Conservation (phyloP, 176 grass and related monocot genomes). For the Chloris gayana region DNA sequence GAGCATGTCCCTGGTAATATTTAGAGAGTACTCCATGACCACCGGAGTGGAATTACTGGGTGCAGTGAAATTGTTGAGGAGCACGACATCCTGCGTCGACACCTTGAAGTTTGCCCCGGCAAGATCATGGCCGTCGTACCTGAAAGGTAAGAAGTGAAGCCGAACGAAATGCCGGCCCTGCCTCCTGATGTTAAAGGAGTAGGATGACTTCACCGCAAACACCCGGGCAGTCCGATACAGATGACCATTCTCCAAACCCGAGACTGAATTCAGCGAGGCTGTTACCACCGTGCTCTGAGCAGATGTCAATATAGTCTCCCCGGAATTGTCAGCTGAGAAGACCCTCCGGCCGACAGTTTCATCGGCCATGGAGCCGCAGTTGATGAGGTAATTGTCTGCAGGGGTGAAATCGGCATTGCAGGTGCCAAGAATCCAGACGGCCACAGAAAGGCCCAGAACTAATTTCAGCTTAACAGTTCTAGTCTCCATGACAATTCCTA, state of each 20-base stretch:
- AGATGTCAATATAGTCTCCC: slow-evolving; percentile 35
- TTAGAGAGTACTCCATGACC: slow-evolving; percentile 76
- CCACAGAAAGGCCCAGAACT: slow-evolving; percentile 22
- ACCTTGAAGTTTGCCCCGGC: slow-evolving; percentile 55
- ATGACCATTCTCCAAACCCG: slow-evolving; percentile 17
- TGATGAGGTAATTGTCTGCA: slow-evolving; percentile 79
- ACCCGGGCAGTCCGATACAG: slow-evolving; percentile 70
- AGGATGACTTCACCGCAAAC: slow-evolving; percentile 50
- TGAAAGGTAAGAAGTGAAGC: slow-evolving; percentile 68
- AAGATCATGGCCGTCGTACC: slow-evolving; percentile 68
- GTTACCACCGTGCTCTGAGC: slow-evolving; percentile 25
- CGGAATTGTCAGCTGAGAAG: slow-evolving; percentile 56
- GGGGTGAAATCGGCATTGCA: slow-evolving; percentile 70
- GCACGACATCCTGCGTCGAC: slow-evolving; percentile 73
- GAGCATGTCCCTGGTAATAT: slow-evolving; percentile 65
- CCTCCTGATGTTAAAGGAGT: slow-evolving; percentile 67
- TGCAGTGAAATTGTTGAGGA: slow-evolving; percentile 66
- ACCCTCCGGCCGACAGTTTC: slow-evolving; percentile 38
- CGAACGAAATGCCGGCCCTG: slow-evolving; percentile 80
- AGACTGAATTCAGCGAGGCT: slow-evolving; percentile 38
- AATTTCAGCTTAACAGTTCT: not conserved
- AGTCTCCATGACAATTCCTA: slow-evolving; percentile 27
- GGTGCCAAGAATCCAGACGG: slow-evolving; percentile 27
- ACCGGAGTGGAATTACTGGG: slow-evolving; percentile 37
- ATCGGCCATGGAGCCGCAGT: slow-evolving; percentile 62